Conservation (phyloP, 106 monocot species). For the Amphibolis antarctica region DNA sequence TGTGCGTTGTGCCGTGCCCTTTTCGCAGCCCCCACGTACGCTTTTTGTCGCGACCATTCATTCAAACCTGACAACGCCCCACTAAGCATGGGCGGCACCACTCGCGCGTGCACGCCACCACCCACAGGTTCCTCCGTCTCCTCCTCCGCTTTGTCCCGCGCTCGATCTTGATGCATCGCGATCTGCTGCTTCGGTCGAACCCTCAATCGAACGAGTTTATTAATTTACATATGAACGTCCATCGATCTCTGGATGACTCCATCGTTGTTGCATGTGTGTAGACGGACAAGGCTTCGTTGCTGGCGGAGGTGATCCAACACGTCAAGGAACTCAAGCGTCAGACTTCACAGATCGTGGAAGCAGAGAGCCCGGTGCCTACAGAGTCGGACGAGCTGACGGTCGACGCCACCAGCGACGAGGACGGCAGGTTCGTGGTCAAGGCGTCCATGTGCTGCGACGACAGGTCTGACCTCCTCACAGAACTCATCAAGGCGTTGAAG, state of each 20-base stretch:
- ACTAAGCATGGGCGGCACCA: background rate
- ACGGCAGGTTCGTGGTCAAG: constrained; percentile 47
- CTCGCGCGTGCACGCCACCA: background rate
- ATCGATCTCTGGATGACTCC: background rate
- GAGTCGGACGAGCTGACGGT: constrained; percentile 80
- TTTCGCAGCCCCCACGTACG: no score
- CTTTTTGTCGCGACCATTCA: background rate
- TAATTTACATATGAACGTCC: background rate
- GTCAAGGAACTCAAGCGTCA: constrained; percentile 85
- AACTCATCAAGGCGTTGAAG: constrained; percentile 67
- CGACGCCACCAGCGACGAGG: constrained; percentile 48
- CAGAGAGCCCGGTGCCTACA: constrained; percentile 58
- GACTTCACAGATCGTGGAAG: constrained; percentile 60
- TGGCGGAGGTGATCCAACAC: constrained; percentile 90
- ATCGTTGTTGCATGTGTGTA: constrained; percentile 10
- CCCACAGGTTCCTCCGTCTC: no score
- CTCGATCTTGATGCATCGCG: no score
- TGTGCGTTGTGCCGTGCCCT: no score
- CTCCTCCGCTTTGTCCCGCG: no score
- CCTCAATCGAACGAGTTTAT: no score
- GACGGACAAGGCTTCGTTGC: constrained; percentile 90
- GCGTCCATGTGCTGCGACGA: constrained; percentile 84
- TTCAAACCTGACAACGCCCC: background rate
- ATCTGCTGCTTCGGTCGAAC: no score
- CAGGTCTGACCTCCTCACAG: constrained; percentile 65